Conservation (phyloP, 768 basidiomycete genomes). For the Cystofilobasidium ferigula region DNA sequence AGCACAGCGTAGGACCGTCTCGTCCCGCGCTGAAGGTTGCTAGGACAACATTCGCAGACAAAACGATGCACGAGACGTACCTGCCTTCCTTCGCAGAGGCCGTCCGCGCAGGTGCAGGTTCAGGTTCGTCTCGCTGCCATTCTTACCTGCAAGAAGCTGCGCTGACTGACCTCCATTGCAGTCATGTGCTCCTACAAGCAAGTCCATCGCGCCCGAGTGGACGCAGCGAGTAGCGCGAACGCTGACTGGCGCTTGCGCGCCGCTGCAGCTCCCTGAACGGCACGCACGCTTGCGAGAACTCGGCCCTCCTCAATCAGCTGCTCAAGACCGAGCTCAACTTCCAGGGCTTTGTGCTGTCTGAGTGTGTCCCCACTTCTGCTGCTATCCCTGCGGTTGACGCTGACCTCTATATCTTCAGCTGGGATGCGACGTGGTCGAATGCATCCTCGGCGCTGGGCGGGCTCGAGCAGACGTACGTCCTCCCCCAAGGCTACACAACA, state of each 20-base stretch:
- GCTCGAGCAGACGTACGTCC: slow-evolving; percentile 1
- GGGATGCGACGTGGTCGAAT: slow-evolving; percentile 19
- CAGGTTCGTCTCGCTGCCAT: too few relatives aligned
- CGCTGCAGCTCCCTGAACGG: slow-evolving; percentile 53
- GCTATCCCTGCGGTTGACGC: too few relatives aligned
- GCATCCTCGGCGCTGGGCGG: not conserved
- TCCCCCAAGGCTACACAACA: too few relatives aligned
- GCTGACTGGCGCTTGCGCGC: too few relatives aligned
- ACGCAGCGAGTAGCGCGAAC: too few relatives aligned
- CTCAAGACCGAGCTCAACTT: slow-evolving; percentile 35
- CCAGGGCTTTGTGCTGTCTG: slow-evolving; percentile 15
- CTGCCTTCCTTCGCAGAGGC: not conserved
- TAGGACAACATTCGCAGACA: not conserved
- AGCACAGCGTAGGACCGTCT: too few relatives aligned
- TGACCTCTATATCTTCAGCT: slow-evolving; percentile 4
- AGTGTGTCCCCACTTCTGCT: not conserved
- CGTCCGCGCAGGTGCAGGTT: not conserved
- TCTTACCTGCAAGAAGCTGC: too few relatives aligned
- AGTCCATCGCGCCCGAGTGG: not conserved
- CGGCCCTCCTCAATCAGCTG: slow-evolving; percentile 33
- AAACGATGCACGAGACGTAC: not conserved
- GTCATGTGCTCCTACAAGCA: not conserved
- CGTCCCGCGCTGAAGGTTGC: too few relatives aligned
- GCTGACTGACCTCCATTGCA: not conserved
- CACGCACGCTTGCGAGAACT: slow-evolving; percentile 37